A percentile compares a stretch with the other conserved stretches of the same genome.
These are phyloP conservation scores for Salix viminalis DNA, from an alignment of 345 rosid genomes.

Conservation along the genomic window DNA sequence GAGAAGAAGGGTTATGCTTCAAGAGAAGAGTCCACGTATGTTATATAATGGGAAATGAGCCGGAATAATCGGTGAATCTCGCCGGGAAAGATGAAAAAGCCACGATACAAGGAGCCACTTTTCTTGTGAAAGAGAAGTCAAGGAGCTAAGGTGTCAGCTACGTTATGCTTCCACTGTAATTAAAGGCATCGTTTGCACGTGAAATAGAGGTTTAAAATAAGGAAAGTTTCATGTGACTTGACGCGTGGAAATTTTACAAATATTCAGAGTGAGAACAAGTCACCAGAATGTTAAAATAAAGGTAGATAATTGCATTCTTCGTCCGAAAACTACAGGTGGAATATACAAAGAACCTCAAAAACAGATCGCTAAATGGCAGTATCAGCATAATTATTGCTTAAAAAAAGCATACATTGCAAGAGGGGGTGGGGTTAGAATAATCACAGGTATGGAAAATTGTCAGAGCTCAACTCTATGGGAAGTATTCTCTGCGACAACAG, in stretches of 20 bases:
- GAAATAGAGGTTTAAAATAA: background rate
- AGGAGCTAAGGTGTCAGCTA: too few relatives aligned
- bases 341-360: background rate
- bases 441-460: constrained; percentile 1
- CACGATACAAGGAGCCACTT: too few relatives aligned
- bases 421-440: constrained; percentile 4
- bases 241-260: background rate
- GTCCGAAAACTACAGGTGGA: background rate
- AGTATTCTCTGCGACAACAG: background rate
- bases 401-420: background rate
- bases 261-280: too few relatives aligned
- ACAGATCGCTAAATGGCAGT: background rate
- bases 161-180: background rate
- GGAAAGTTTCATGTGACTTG: background rate
- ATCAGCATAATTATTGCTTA: background rate
- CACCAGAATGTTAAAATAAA: background rate
- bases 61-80: too few relatives aligned
- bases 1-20: too few relatives aligned
- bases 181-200: background rate
- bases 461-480: background rate
- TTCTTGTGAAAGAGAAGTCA: too few relatives aligned
- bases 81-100: too few relatives aligned
- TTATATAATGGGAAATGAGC: too few relatives aligned
- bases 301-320: background rate
- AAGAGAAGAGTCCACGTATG: too few relatives aligned